These are phyloP conservation scores for Venturia aucupariae DNA, from an alignment of 2,329 filamentous ascomycete genomes.

Conservation along the genomic window DNA sequence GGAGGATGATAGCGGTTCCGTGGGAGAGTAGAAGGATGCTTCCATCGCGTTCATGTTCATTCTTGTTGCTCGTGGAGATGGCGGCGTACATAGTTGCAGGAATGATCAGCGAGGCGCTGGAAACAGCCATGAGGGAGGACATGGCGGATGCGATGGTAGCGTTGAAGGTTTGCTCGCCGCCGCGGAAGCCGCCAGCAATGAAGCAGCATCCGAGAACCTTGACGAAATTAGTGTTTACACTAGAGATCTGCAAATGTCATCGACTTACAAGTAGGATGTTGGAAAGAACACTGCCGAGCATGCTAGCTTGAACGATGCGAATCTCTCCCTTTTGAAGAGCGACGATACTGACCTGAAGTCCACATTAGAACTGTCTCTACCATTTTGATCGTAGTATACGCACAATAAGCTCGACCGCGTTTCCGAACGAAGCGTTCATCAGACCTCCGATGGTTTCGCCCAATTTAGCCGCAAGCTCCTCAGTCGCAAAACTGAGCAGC, in stretches of 20 bases:
- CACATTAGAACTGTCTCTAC: constrained; percentile 15
- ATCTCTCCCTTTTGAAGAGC: constrained; percentile 79
- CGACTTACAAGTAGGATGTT: constrained; percentile 67
- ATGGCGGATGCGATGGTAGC: constrained; percentile 70
- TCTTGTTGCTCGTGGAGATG: constrained; percentile 26
- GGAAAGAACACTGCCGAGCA: constrained; percentile 91
- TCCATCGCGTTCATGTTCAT: constrained; percentile 30
- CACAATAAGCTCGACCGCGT: constrained; percentile 72
- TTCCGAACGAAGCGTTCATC: constrained; percentile 69
- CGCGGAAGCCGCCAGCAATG: constrained; percentile 38
- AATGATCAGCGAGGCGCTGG: constrained; percentile 44
- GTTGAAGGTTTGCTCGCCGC: constrained; percentile 50
- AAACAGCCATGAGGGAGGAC: constrained; percentile 51
- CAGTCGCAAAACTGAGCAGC: constrained; percentile 66
- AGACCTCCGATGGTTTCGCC: constrained; percentile 66
- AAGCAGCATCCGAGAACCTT: constrained; percentile 46
- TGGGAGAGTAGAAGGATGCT: constrained; percentile 43
- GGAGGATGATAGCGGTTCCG: constrained; percentile 44
- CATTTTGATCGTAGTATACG: constrained; percentile 20
- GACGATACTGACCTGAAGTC: constrained; percentile 72
- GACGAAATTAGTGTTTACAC: too few species aligned
- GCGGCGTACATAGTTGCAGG: constrained; percentile 44
- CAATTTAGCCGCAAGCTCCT: constrained; percentile 63
- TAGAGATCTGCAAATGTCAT: too few species aligned
- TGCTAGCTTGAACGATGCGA: constrained; percentile 92